Percentiles rank a stretch among this genome's conserved stretches.
Evolutionary conservation across 2,329 filamentous ascomycete species (phyloP).

Genomic region (Trichoderma atroviride): DNA sequence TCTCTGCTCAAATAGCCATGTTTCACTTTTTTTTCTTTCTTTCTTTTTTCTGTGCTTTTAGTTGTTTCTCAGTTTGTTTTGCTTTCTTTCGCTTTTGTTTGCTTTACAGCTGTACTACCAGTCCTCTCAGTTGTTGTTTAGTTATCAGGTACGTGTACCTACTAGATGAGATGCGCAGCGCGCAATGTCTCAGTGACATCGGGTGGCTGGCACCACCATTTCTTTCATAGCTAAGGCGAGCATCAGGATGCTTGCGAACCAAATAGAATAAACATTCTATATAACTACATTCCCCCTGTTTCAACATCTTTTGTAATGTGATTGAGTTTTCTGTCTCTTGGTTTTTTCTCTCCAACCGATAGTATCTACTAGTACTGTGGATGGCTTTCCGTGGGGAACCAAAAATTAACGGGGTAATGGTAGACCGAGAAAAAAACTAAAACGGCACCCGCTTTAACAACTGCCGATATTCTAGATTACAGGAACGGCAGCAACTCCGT

Average conservation of each 20-base stretch:
- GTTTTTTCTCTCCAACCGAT: background rate
- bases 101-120: slow-evolving; percentile 1
- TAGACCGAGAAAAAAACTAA: background rate
- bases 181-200: slow-evolving; percentile 25
- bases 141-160: background rate
- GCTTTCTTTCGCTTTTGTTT: background rate
- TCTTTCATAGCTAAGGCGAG: slow-evolving; percentile 3
- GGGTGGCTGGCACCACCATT: slow-evolving; percentile 27
- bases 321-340: background rate
- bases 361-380: background rate
- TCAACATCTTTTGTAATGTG: background rate
- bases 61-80: background rate
- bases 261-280: slow-evolving; percentile 3
- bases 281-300: background rate
- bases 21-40: background rate
- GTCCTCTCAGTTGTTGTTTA: background rate
- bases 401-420: background rate
- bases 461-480: background rate
- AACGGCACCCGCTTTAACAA: background rate
- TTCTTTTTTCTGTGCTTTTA: background rate
- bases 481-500: background rate
- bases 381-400: background rate
- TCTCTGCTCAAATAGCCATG: slow-evolving; percentile 18
- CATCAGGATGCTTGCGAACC: slow-evolving; percentile 22
- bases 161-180: slow-evolving; percentile 25